Conservation (phyloP, 805 yeast species). For the Kodamaea hsintzibuensis region DNA sequence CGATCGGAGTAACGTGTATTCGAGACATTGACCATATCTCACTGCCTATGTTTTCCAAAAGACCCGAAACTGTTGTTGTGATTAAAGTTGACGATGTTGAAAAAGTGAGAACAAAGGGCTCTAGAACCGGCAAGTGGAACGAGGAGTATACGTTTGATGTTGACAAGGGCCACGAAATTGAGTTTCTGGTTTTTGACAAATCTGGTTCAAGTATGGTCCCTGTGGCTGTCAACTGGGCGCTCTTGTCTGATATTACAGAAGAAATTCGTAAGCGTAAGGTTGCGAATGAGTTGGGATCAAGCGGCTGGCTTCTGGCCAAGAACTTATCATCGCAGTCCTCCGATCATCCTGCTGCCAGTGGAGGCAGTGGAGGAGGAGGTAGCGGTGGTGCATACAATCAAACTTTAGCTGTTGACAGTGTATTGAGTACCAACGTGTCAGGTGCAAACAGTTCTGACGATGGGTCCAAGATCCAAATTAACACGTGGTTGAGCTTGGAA, state of each 20-base stretch:
- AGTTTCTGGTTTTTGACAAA: slow-evolving; percentile 83
- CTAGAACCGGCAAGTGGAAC: slow-evolving; percentile 78
- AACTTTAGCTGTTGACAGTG: background rate
- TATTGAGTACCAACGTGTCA: background rate
- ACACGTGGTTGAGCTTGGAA: slow-evolving; percentile 87
- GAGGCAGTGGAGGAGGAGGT: background rate
- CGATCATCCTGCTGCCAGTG: background rate
- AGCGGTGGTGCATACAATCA: background rate
- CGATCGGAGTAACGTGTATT: slow-evolving; percentile 70
- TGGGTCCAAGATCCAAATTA: slow-evolving; percentile 45
- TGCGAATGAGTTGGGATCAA: slow-evolving; percentile 63
- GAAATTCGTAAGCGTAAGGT: slow-evolving; percentile 90
- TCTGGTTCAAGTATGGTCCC: slow-evolving; percentile 69
- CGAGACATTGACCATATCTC: slow-evolving; percentile 93
- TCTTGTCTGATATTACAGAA: slow-evolving; percentile 89
- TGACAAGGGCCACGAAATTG: slow-evolving; percentile 91
- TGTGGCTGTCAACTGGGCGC: slow-evolving; percentile 90
- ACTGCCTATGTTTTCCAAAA: slow-evolving; percentile 72
- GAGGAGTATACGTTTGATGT: slow-evolving; percentile 81
- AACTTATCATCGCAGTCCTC: slow-evolving; percentile 34
- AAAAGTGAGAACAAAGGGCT: slow-evolving; percentile 69
- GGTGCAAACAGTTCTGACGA: background rate
- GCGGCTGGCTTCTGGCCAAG: slow-evolving; percentile 90
- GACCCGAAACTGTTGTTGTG: slow-evolving; percentile 76
- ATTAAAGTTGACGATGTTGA: slow-evolving; percentile 89